Base-by-base conservation (phyloP, 306 rosid genomes). In the Parietaria judaica region DNA sequence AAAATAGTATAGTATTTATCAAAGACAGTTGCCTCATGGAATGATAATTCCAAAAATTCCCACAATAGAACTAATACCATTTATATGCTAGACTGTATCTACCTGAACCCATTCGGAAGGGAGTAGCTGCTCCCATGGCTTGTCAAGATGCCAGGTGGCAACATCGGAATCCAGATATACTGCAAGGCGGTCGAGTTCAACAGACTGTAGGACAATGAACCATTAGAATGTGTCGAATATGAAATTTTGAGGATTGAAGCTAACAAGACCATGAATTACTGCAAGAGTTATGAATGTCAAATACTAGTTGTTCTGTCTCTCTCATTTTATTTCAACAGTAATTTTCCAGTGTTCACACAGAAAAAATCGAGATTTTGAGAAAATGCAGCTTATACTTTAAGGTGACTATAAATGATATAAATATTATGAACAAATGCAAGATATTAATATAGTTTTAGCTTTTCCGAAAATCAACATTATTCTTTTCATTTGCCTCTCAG, bases 31-130 rank as follows among this genome's bases (percentile, higher is more conserved):
- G 31, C 31, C 31, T 23, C 31, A 23, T 23, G 31, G 31, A 23
- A 23, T 23, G 31, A 23, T 23, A 23, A 23, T 23, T 23, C 31
- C 31, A 23, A 23, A 23, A 23, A 23, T 23, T 23, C 31, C 31
- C 31, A 23, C 31, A 23, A 23, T 38, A n/a, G 6, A 17, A 3
- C 3, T 5, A n/a, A 34, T 41, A 8, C 9, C 55, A 15, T 3
- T 10, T 12, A 37, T 17, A 36, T 36, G 14, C 23, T 12, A 35
- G 23, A 12, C 60, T 17, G 49, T 37, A 57, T 53, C 52, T 79
- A 92, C 98, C 88, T 92, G 86, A 78, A 81, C 80, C 98, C 98
- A 92, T 72, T 92, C 96, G 4, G 94, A 84, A 65, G 98, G 98
- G 78, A 75, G 85, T 80, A 92, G 80, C 77, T 80, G 84, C 73